Evolutionary conservation across 2,329 filamentous ascomycete species (phyloP), one percentile per base, ranked within the genome.

Genomic region (Aspergillus aculeatinus): DNA sequence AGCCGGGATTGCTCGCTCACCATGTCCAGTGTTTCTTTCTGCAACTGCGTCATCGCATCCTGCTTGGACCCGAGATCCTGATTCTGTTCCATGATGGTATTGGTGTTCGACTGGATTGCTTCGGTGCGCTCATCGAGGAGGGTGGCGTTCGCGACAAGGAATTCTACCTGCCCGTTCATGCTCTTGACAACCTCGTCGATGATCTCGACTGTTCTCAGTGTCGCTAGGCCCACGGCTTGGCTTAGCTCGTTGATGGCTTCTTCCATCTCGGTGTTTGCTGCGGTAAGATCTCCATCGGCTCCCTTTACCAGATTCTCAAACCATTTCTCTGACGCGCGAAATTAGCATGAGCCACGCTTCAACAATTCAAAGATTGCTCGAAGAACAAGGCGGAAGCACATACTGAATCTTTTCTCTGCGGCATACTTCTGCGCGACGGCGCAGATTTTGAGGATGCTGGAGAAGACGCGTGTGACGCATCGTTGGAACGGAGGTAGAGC

Each of bases 141-240:
- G 21, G 25, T 55, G 29, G 48, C 9, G 6, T 59, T 48, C 2
- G 42, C 39, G 12, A 55, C 57, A 2, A 59, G 57, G 27, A 55
- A 59, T 9, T 59, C 51, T n/a, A 59, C 9, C 3, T 59, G 53
- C 4, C 57, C 57, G 23, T 55, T 48, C 57, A 59, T 59, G 29
- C 51, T 50, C 27, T 55, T 35, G n/a, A 48, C 16, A 12, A 59
- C 47, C 19, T 49, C 44, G 14, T 59, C 16, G 21, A 59, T 14
- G 21, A 59, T 27, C n/a, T 59, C 51, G 5, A 59, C 44, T 2
- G 42, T 54, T 25, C 31, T 42, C n/a, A 59, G 16, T 4, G 57
- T 55, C 5, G 29, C 29, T n/a, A 59, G 44, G 21, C 57, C 51
- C 1, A 59, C 57, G 33, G 51, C 57, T 19, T 59, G 51, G 12